Conservation (phyloP, 352 stramenopile species). For the Phytopythium sindhum region DNA sequence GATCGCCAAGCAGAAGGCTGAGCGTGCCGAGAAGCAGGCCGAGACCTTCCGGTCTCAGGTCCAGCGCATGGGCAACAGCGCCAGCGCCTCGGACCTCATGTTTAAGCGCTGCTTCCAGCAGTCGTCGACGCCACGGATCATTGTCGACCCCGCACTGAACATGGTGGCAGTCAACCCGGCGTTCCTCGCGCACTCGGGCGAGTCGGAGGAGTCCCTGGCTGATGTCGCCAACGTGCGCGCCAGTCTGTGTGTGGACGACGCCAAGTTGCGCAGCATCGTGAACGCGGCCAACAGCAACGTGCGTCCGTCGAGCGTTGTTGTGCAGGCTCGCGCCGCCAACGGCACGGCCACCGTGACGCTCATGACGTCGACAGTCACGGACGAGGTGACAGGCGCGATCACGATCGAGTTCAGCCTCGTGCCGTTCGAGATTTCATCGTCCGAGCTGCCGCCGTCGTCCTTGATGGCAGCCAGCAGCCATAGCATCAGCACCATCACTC, state of each 20-base stretch:
- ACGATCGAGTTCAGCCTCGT: slow-evolving; percentile 66
- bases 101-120: slow-evolving; percentile 72
- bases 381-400: slow-evolving; percentile 46
- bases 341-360: slow-evolving; percentile 55
- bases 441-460: slow-evolving; percentile 14
- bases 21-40: slow-evolving; percentile 49
- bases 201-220: slow-evolving; percentile 38
- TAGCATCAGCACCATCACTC: background rate
- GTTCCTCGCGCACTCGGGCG: slow-evolving; percentile 45
- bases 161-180: slow-evolving; percentile 52
- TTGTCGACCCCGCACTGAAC: slow-evolving; percentile 53
- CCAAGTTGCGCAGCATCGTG: slow-evolving; percentile 43
- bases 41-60: slow-evolving; percentile 39
- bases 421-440: slow-evolving; percentile 52
- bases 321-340: slow-evolving; percentile 41
- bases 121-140: slow-evolving; percentile 50
- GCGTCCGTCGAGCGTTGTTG: slow-evolving; percentile 41
- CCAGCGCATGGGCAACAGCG: slow-evolving; percentile 20
- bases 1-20: slow-evolving; percentile 57
- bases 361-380: slow-evolving; percentile 46
- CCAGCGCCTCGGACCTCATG: slow-evolving; percentile 26
- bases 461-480: background rate
- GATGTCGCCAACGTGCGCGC: slow-evolving; percentile 34
- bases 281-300: slow-evolving; percentile 35
- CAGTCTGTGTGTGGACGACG: slow-evolving; percentile 45